Evolutionary conservation across 2,329 filamentous ascomycete genomes (phyloP).

Genomic region (Neofusicoccum kwambonambiense): DNA sequence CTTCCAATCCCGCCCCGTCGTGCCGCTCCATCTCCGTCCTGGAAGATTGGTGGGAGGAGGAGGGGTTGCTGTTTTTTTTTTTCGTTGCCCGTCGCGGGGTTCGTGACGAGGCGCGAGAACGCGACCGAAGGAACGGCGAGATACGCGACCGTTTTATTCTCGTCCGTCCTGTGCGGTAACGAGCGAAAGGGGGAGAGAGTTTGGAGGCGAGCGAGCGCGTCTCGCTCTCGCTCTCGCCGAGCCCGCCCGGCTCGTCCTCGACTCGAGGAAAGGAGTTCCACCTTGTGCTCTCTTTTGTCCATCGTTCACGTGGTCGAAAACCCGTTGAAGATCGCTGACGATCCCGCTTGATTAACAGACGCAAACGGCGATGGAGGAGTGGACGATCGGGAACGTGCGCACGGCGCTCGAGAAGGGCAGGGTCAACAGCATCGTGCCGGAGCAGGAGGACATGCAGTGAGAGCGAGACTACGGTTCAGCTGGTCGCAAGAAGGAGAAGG

Average conservation of each 20-base stretch:
- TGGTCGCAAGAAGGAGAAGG: neutral
- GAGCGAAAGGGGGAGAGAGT: neutral
- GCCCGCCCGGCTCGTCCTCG: too few relatives aligned
- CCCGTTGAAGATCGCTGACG: neutral
- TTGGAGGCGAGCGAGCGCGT: too few relatives aligned
- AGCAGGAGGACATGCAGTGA: conserved; percentile 56
- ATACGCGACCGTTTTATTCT: neutral
- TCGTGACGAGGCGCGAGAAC: neutral
- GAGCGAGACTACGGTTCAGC: neutral
- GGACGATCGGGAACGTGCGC: conserved; percentile 69
- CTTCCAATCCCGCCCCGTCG: neutral
- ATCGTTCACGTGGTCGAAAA: neutral
- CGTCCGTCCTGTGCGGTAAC: too few relatives aligned
- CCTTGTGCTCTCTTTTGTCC: too few relatives aligned
- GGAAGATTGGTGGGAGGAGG: neutral
- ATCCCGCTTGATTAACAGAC: conserved; percentile 39
- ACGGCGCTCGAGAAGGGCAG: conserved; percentile 61
- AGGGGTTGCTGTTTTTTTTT: neutral
- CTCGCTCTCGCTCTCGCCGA: neutral
- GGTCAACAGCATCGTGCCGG: conserved; percentile 68
- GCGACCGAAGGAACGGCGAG: neutral
- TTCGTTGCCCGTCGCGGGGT: neutral
- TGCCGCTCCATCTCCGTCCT: neutral
- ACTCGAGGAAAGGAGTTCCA: neutral
- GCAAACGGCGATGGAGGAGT: conserved; percentile 66